Evolutionary conservation across 768 basidiomycete species (phyloP).

Genomic region (Tremella fuciformis): DNA sequence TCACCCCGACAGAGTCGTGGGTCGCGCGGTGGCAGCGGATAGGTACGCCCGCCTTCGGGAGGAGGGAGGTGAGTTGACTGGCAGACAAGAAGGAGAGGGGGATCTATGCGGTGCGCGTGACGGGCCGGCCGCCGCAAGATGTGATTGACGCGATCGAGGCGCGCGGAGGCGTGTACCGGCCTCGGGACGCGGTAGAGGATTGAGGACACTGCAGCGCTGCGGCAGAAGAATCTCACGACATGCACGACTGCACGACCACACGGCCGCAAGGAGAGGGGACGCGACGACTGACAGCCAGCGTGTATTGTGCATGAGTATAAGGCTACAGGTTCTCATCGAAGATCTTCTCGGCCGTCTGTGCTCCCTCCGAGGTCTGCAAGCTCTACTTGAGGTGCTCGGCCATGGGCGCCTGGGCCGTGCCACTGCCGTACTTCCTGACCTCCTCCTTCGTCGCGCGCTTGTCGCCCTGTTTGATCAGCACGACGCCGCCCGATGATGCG

Average conservation of each 20-base stretch:
- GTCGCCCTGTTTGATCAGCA: constrained; percentile 22
- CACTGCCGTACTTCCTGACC: constrained; percentile 42
- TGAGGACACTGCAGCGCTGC: neutral
- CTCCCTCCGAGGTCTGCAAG: no score
- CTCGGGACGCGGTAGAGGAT: constrained; percentile 42
- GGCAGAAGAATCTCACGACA: no score
- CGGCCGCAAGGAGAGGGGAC: no score
- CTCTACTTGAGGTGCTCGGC: constrained; percentile 7
- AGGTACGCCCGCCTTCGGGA: constrained; percentile 58
- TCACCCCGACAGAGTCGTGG: constrained; percentile 86
- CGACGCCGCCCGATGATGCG: neutral
- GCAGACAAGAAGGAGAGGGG: constrained; percentile 85
- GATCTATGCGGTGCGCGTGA: constrained; percentile 79
- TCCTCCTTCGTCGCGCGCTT: constrained; percentile 39
- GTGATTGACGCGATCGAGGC: constrained; percentile 43
- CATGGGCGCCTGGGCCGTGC: constrained; percentile 38
- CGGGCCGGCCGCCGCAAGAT: constrained; percentile 47
- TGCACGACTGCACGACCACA: no score
- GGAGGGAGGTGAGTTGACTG: neutral
- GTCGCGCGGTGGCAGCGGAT: constrained; percentile 94
- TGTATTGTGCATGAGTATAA: no score
- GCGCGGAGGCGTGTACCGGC: constrained; percentile 38
- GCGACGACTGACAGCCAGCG: no score
- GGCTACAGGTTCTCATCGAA: no score
- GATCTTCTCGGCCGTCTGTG: no score